A percentile compares a stretch with the other conserved stretches of the same genome.
Conservation (phyloP, 257 asterid species). For the Coffea eugenioides region DNA sequence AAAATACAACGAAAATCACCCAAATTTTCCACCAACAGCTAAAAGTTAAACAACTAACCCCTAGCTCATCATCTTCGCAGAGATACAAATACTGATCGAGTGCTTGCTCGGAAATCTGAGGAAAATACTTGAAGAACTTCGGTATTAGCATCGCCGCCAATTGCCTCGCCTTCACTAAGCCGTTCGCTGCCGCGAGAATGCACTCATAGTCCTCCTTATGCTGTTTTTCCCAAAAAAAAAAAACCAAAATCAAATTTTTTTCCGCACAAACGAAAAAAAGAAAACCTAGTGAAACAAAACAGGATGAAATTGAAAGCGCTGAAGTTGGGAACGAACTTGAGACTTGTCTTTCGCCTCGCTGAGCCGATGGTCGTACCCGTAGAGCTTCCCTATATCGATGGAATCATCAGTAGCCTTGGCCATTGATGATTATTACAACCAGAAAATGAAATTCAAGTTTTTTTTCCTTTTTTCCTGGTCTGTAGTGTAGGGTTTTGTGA, state of each 20-base stretch:
- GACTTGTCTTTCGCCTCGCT: slow-evolving; percentile 79
- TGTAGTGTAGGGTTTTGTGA: slow-evolving; percentile 13
- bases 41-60: slow-evolving; percentile 39
- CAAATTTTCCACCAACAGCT: not conserved
- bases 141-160: slow-evolving; percentile 92
- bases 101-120: slow-evolving; percentile 73
- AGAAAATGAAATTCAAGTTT: not conserved
- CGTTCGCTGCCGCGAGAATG: slow-evolving; percentile 75
- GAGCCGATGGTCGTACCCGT: slow-evolving; percentile 79
- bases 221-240: slow-evolving; percentile 32
- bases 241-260: not conserved
- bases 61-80: slow-evolving; percentile 86
- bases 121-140: slow-evolving; percentile 77
- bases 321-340: slow-evolving; percentile 40
- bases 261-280: not conserved
- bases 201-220: slow-evolving; percentile 70
- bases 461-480: not conserved
- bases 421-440: slow-evolving; percentile 26
- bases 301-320: not conserved
- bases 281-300: not conserved
- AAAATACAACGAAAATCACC: not conserved
- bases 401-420: slow-evolving; percentile 58
- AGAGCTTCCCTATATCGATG: slow-evolving; percentile 77
- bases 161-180: slow-evolving; percentile 88
- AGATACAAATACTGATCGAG: slow-evolving; percentile 74